Conservation (phyloP, 495 filamentous ascomycete species). For the Hypomontagnella monticulosa region DNA sequence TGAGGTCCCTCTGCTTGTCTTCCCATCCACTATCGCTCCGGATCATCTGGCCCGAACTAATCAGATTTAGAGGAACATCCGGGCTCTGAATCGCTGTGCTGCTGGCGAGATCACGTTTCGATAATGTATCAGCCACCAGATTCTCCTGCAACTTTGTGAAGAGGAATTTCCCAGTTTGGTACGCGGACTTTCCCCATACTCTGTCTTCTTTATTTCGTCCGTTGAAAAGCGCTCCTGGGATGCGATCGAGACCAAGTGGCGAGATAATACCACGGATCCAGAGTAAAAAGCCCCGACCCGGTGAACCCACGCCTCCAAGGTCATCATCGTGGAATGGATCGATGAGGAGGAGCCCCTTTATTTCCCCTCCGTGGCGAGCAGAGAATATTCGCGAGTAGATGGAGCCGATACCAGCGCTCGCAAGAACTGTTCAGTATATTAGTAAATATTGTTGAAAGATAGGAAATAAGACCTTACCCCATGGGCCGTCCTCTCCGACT, state of each 20-base stretch:
- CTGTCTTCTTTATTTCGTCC: conserved; percentile 85
- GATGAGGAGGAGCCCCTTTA: conserved; percentile 83
- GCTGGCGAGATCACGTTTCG: conserved; percentile 79
- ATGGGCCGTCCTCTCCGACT: conserved; percentile 86
- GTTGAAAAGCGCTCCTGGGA: conserved; percentile 79
- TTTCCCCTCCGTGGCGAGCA: conserved; percentile 74
- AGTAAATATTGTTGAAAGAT: not conserved
- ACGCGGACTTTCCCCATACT: conserved; percentile 77
- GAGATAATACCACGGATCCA: conserved; percentile 88
- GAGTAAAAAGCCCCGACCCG: conserved; percentile 79
- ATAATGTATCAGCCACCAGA: conserved; percentile 82
- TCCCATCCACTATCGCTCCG: conserved; percentile 75
- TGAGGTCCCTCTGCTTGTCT: conserved; percentile 80
- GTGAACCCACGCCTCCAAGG: conserved; percentile 69
- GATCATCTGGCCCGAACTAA: conserved; percentile 75
- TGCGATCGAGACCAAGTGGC: conserved; percentile 83
- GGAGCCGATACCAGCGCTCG: conserved; percentile 77
- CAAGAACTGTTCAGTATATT: conserved; percentile 49
- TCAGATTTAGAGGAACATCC: conserved; percentile 78
- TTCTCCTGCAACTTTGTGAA: conserved; percentile 94
- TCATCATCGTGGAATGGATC: conserved; percentile 89
- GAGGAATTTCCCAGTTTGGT: conserved; percentile 81
- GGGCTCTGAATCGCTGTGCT: conserved; percentile 78
- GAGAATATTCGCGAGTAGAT: conserved; percentile 92
- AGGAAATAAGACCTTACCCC: conserved; percentile 62